phyloP scores from a whole-genome alignment of 1,139 yeast species.

The Suhomyces ambrosiae region DNA sequence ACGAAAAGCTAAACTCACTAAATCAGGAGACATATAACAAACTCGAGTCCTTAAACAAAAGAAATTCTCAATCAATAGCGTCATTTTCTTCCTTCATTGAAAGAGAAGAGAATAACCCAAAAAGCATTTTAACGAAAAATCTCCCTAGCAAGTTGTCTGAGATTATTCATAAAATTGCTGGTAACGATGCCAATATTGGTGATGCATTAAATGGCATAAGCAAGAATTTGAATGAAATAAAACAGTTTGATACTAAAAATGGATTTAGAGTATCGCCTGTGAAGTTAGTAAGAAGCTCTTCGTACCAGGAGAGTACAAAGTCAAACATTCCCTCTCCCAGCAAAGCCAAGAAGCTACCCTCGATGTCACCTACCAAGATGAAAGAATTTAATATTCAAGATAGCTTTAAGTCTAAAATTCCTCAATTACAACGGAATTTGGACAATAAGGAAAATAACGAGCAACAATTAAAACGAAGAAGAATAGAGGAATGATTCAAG shows the following conservation, averaged over 20 bases:
- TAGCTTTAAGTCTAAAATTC: conserved; percentile 11
- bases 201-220: conserved; percentile 12
- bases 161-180: conserved; percentile 13
- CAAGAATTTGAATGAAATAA: conserved; percentile 16
- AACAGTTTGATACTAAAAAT: conserved; percentile 15
- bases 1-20: conserved; percentile 5
- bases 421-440: conserved; percentile 10
- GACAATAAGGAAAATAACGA: conserved; percentile 18
- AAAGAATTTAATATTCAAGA: conserved; percentile 1
- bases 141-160: conserved; percentile 8
- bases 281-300: conserved; percentile 2
- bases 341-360: conserved; percentile 1
- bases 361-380: conserved; percentile 6
- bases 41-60: conserved; percentile 6
- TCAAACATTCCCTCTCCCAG: conserved; percentile 13
- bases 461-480: conserved; percentile 14
- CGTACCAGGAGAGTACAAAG: conserved; percentile 1
- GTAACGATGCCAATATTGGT: conserved; percentile 14
- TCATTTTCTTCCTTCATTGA: conserved; percentile 4
- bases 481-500: conserved; percentile 7
- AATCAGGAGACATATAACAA: conserved; percentile 7
- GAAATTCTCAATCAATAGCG: conserved; percentile 1
- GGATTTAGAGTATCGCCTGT: conserved; percentile 15
- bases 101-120: conserved; percentile 2
- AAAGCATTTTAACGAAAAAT: conserved; percentile 2